Percentiles rank a stretch among this genome's conserved stretches.
Conservation (phyloP, 257 asterid genomes). For the Nicotiana noctiflora region DNA sequence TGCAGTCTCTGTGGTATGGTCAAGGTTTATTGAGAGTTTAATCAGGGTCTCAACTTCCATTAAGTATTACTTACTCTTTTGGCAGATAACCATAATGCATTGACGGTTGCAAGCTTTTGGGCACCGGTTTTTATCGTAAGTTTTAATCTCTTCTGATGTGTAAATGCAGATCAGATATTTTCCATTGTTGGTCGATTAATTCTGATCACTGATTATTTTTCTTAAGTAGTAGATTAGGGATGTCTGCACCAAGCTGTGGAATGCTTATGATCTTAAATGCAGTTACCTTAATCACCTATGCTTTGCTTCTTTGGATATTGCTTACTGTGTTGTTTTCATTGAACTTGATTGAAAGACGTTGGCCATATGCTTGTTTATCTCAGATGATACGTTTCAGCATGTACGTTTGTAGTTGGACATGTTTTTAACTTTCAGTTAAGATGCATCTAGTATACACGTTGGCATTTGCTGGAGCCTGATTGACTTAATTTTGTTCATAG, state of each 20-base stretch:
- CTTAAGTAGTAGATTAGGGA: not conserved
- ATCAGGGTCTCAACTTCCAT: not conserved
- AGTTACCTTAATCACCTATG: not conserved
- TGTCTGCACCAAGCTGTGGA: not conserved
- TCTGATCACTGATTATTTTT: not conserved
- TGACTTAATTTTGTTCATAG: not conserved
- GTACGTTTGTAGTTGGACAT: not conserved
- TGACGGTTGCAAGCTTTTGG: conserved; percentile 82
- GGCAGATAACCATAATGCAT: conserved; percentile 88
- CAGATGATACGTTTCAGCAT: not conserved
- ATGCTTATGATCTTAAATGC: not conserved
- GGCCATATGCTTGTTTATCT: not conserved
- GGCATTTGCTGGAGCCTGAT: not conserved
- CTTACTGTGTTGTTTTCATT: not conserved
- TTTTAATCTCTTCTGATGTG: conserved; percentile 14
- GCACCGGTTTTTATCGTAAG: conserved; percentile 87
- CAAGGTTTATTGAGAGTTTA: conserved; percentile 1
- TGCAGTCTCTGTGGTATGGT: not conserved
- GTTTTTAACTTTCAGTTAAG: not conserved
- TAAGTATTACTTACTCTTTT: conserved; percentile 3
- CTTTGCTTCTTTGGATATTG: not conserved
- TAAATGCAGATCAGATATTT: not conserved
- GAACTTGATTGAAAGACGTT: not conserved
- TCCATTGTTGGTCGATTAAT: not conserved
- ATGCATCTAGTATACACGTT: not conserved